phyloP scores from a whole-genome alignment of 208 protist species.

The Naegleria lovaniensis region DNA sequence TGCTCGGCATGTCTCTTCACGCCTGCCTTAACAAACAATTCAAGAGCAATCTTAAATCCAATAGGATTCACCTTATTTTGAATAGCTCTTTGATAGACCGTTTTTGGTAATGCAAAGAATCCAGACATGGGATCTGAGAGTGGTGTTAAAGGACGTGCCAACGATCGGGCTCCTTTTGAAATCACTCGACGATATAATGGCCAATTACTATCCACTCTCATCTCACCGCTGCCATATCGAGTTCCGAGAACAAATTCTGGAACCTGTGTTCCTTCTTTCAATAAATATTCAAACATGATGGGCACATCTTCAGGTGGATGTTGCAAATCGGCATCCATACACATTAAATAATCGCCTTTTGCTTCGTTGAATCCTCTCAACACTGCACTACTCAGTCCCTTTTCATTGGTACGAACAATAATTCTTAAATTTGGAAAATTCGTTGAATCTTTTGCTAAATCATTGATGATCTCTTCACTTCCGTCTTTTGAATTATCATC shows the following conservation, averaged over 20 bases:
- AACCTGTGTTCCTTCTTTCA: conserved; percentile 30
- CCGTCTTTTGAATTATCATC: conserved; percentile 26
- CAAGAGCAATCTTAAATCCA: conserved; percentile 82
- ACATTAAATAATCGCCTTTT: not conserved
- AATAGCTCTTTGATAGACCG: conserved; percentile 52
- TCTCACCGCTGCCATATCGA: conserved; percentile 59
- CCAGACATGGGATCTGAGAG: conserved; percentile 84
- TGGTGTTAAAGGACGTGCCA: conserved; percentile 70
- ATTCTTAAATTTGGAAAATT: not conserved
- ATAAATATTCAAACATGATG: conserved; percentile 56
- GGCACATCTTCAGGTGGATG: conserved; percentile 76
- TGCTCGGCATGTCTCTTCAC: conserved; percentile 7
- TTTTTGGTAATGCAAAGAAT: conserved; percentile 71
- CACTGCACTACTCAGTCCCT: not conserved
- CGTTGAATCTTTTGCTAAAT: not conserved
- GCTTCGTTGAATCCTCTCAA: conserved; percentile 25
- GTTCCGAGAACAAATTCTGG: conserved; percentile 80
- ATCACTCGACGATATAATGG: conserved; percentile 71
- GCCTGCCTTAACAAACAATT: not conserved
- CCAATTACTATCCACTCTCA: conserved; percentile 72
- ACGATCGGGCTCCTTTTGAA: conserved; percentile 64
- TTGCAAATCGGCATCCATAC: conserved; percentile 25
- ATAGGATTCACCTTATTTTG: conserved; percentile 59
- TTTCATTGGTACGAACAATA: conserved; percentile 10
- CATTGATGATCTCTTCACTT: conserved; percentile 2